Evolutionary conservation across 176 grass and related monocot species (phyloP), one percentile per base, ranked within the genome.

Genomic region (Triticum timopheevii): DNA sequence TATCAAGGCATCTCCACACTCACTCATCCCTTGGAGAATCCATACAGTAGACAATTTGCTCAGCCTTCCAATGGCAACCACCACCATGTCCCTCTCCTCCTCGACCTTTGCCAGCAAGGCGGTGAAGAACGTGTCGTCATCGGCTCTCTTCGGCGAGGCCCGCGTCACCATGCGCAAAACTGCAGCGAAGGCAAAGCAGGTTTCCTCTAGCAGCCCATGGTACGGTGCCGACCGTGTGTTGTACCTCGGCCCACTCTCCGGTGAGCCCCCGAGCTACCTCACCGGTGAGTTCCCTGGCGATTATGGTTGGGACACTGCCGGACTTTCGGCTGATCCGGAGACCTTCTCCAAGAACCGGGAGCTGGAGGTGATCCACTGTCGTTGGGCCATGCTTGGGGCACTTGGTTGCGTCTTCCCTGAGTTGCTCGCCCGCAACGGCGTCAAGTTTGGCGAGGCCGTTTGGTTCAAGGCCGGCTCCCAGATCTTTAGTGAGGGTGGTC

Each of bases 391-490:
- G 69, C 69, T 73, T 5, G 69, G 69, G 22, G 69, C 69, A 25
- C 38, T 73, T 2, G 69, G 38, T 24, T 73, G 69, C 13, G 38
- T 73, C 69, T 73, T 73, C 38, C 69, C 69, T 15, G 69, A 72
- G 22, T 35, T 72, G 20, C 69, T 72, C 0, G 69, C 69, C 6
- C 22, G 69, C 22, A 73, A 73, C 3, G 69, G 69, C 22, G 10
- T 73, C 0, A 73, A 42, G 38, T 73, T 73, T 0, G 69, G 69
- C 2, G 69, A 73, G 69, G 69, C 69, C 2, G 38, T 73, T 0
- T 73, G 69, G 69, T 73, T 73, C 22, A 73, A 73, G 69, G 69
- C 69, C 5, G 69, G 69, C 11, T 73, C 69, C 11, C 69, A 73
- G 5, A 73, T 73, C 22, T 73, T 73, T 39, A 73, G 69, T 73